Base-by-base conservation (phyloP, 1,139 yeast species). In the Pichia cactophila region DNA sequence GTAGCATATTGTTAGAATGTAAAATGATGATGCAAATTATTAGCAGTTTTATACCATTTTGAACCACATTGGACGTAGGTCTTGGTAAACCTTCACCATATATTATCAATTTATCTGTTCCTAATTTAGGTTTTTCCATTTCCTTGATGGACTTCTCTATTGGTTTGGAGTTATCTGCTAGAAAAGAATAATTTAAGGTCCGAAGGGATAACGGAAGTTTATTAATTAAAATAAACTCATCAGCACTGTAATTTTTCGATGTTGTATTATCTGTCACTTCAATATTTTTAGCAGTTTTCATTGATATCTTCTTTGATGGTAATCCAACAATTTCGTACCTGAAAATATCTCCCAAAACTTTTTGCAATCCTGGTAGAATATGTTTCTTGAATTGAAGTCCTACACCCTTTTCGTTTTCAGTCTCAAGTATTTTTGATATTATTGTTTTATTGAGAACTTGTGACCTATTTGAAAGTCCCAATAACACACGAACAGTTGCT, bases 1-100 rank as follows among this genome's bases (percentile, higher is more conserved):
- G 67, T 17, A 62, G 60, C 33, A 70, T 58, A 46, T 65, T 65
- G 43, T 70, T 69, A 2, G 60, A 62, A 33, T 65, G 60, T 3
- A 71, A 54, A 2, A 67, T 54, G 0, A 71, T 54, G 3, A 66
- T 50, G 4, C 66, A 55, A 0, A 70, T 42, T 2, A 70, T 54
- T 0, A 69, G 56, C 16, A 67, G 37, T 4, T 61, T 57, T 2
- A 69, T 47, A 0, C 74, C 74, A 39, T 61, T 61, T 1, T 58
- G 50, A n/a, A 63, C 50, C 2, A 65, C 35, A 2, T 59, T 61
- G 1, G 56, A 43, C 0, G 58, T 55, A 1, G 67, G 61, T 45
- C 53, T 59, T 1, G 64, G 64, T 10, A 61, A 40, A 26, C 46
- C 45, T 10, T 48, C 49, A 11, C 54, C 55, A 36, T 46, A 45